Conservation (phyloP, 208 protist genomes). For the Angomonas deanei region DNA sequence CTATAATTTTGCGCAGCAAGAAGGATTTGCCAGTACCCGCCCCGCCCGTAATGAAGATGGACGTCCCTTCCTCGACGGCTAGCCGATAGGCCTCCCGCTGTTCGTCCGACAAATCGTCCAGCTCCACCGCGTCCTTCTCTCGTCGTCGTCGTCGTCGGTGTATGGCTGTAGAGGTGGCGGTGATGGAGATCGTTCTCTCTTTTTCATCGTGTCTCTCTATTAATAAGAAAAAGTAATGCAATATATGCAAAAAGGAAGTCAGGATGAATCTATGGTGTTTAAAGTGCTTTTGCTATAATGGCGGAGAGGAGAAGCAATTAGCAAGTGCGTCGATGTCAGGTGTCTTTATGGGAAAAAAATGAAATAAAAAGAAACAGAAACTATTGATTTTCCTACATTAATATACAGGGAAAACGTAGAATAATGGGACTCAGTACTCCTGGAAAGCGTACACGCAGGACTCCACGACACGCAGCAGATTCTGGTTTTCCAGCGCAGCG, state of each 20-base stretch:
- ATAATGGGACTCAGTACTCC: constrained; percentile 14
- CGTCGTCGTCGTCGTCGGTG: background rate
- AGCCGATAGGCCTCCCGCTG: constrained; percentile 17
- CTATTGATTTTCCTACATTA: background rate
- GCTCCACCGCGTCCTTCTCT: background rate
- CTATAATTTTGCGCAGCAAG: constrained; percentile 70
- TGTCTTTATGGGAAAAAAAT: background rate
- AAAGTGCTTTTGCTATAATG: too few species aligned
- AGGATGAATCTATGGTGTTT: too few species aligned
- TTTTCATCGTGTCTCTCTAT: background rate
- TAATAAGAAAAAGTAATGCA: too few species aligned
- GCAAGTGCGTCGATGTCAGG: too few species aligned
- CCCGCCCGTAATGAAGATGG: constrained; percentile 80
- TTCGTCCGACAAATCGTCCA: constrained; percentile 41
- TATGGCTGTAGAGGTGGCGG: background rate
- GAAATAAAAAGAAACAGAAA: constrained; percentile 14
- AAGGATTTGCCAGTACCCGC: constrained; percentile 89
- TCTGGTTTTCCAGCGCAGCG: constrained; percentile 95
- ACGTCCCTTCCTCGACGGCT: constrained; percentile 39
- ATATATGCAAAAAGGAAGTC: too few species aligned
- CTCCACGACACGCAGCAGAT: constrained; percentile 79
- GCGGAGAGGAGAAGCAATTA: too few species aligned
- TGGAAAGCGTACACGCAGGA: constrained; percentile 79
- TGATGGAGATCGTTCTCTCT: background rate
- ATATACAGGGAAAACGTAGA: constrained; percentile 4